phyloP scores from a whole-genome alignment of 805 yeast species.

The Cyberlindnera meyerae region DNA sequence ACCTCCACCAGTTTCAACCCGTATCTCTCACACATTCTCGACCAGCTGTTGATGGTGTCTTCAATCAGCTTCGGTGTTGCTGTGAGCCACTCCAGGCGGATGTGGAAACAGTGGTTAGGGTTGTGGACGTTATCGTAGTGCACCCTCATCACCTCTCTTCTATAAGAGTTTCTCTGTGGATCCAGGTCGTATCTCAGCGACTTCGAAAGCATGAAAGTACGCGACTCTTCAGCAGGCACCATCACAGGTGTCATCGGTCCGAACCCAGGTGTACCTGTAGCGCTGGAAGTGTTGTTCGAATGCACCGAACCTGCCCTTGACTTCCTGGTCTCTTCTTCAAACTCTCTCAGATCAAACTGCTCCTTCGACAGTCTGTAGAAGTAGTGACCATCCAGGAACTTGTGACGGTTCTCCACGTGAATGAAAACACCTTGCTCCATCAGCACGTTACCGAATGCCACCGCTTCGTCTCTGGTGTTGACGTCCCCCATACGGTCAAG shows the following conservation, averaged over 20 bases:
- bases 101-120: conserved; percentile 91
- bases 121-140: conserved; percentile 92
- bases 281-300: background rate
- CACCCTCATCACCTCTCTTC: conserved; percentile 73
- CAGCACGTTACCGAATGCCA: conserved; percentile 67
- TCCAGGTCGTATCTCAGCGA: conserved; percentile 71
- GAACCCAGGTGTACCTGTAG: background rate
- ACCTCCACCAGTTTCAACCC: conserved; percentile 81
- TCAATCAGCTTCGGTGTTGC: conserved; percentile 83
- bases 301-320: conserved; percentile 4
- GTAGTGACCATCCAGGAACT: conserved; percentile 88
- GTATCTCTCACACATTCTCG: conserved; percentile 77
- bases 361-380: conserved; percentile 45
- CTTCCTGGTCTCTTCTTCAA: conserved; percentile 7
- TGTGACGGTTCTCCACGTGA: conserved; percentile 83
- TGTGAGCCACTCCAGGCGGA: conserved; percentile 88
- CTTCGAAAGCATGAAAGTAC: conserved; percentile 57
- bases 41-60: conserved; percentile 71
- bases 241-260: conserved; percentile 18
- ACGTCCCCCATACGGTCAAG: conserved; percentile 75
- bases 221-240: conserved; percentile 4
- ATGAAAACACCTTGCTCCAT: conserved; percentile 67
- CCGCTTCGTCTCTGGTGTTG: conserved; percentile 78
- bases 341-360: conserved; percentile 9
- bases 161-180: conserved; percentile 61